phyloP scores from a whole-genome alignment of 139 green algal species.

The Picochlorum sp. region DNA sequence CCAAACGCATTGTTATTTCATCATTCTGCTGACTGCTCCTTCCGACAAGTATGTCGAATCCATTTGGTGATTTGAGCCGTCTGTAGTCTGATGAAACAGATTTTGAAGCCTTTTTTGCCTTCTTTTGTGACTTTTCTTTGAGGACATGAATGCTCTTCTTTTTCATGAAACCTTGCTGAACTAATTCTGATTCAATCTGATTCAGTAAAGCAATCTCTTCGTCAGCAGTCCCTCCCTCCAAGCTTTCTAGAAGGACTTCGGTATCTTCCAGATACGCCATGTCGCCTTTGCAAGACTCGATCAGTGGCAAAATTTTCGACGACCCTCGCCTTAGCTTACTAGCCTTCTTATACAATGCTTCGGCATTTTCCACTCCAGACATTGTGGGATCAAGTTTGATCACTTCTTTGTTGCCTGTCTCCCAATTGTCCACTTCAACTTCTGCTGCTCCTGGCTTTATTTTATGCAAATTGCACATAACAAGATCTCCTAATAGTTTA shows the following conservation, averaged over 20 bases:
- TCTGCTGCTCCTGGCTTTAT: conserved; percentile 10
- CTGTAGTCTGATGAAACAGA: conserved; percentile 30
- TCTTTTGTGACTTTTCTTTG: conserved; percentile 47
- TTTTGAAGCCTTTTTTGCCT: conserved; percentile 28
- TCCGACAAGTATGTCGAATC: conserved; percentile 60
- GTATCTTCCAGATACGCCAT: conserved; percentile 35
- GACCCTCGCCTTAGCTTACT: conserved; percentile 54
- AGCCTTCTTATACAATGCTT: conserved; percentile 58
- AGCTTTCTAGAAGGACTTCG: conserved; percentile 27
- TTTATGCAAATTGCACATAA: conserved; percentile 70
- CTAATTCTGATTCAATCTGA: conserved; percentile 65
- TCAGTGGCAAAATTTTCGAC: conserved; percentile 53
- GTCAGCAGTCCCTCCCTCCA: conserved; percentile 9
- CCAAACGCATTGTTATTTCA: conserved; percentile 55
- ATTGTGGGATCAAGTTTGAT: conserved; percentile 46
- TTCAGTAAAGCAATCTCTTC: conserved; percentile 20
- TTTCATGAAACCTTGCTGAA: conserved; percentile 53
- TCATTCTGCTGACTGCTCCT: conserved; percentile 85
- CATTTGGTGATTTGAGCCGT: conserved; percentile 48
- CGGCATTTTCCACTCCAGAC: conserved; percentile 30
- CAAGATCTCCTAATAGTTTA: conserved; percentile 58
- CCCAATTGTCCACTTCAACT: conserved; percentile 69
- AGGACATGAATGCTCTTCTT: conserved; percentile 57
- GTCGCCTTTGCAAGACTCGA: conserved; percentile 37
- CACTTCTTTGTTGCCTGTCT: conserved; percentile 41